Conservation (phyloP, 192 early-diverging fungal species). For the Coemansia sp. region DNA sequence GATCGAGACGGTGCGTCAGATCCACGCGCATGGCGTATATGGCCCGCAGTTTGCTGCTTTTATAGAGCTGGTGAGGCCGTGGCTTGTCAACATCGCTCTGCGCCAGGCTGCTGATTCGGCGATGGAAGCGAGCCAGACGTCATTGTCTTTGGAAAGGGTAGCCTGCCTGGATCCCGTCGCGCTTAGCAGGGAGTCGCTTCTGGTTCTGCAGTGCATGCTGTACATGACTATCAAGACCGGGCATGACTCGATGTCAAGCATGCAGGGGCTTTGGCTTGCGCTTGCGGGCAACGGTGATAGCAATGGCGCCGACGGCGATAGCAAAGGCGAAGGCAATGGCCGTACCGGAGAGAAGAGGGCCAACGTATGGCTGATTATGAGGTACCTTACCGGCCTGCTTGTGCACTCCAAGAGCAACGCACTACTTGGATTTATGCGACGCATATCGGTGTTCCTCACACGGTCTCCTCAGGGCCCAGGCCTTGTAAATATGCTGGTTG, state of each 20-base stretch:
- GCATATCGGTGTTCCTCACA: constrained; percentile 44
- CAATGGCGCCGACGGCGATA: too few relatives aligned
- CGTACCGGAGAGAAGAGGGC: not conserved
- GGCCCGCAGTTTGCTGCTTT: constrained; percentile 14
- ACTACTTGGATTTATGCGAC: constrained; percentile 31
- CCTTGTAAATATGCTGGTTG: constrained; percentile 25
- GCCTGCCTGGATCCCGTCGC: constrained; percentile 17
- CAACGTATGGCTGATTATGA: constrained; percentile 38
- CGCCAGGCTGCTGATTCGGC: not conserved
- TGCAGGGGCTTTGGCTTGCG: constrained; percentile 43
- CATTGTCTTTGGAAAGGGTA: too few relatives aligned
- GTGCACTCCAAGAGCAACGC: constrained; percentile 20
- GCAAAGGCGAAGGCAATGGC: not conserved
- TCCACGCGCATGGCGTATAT: constrained; percentile 22
- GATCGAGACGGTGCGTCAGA: constrained; percentile 40
- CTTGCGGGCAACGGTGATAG: constrained; percentile 26
- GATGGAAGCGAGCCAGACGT: constrained; percentile 2
- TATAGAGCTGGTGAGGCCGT: constrained; percentile 21
- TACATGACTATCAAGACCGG: constrained; percentile 29
- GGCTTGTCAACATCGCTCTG: constrained; percentile 39
- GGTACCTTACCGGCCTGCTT: constrained; percentile 30
- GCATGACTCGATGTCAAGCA: constrained; percentile 15
- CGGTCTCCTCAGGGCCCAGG: constrained; percentile 35
- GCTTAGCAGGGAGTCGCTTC: constrained; percentile 35
- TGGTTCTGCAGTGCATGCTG: constrained; percentile 49